These are phyloP conservation scores for Nemania serpens DNA, from an alignment of 2,329 filamentous ascomycete species.

Conservation along the genomic window DNA sequence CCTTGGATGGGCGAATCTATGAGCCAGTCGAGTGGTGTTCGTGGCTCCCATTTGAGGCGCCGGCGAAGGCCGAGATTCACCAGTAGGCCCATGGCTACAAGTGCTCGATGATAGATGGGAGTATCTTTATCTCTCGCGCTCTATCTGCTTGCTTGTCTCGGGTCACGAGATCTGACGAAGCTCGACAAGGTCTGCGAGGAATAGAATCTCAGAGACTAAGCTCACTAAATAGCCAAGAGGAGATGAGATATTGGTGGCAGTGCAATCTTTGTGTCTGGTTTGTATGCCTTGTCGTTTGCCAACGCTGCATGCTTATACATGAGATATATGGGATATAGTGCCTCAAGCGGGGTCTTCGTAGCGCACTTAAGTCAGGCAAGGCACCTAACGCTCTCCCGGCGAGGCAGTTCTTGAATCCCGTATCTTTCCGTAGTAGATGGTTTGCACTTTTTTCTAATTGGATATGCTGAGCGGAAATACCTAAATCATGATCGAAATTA, in stretches of 20 bases:
- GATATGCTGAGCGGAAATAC: too few relatives aligned
- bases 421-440: too few relatives aligned
- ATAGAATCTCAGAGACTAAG: background rate
- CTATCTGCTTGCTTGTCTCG: too few relatives aligned
- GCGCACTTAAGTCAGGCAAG: too few relatives aligned
- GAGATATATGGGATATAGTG: background rate
- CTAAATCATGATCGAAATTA: too few relatives aligned
- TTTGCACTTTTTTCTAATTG: too few relatives aligned
- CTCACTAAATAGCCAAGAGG: background rate
- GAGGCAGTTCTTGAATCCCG: too few relatives aligned
- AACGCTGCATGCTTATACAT: background rate
- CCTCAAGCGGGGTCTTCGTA: background rate
- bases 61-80: slow-evolving; percentile 54
- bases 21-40: slow-evolving; percentile 64
- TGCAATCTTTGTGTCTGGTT: background rate
- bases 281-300: background rate
- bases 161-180: background rate
- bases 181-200: background rate
- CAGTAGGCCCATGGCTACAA: slow-evolving; percentile 50
- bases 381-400: too few relatives aligned
- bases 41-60: slow-evolving; percentile 52
- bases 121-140: background rate
- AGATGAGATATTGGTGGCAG: background rate
- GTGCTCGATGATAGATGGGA: slow-evolving; percentile 8
- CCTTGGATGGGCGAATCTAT: slow-evolving; percentile 71